Base-by-base conservation (phyloP, 768 basidiomycete species). In the Amanita muscaria region DNA sequence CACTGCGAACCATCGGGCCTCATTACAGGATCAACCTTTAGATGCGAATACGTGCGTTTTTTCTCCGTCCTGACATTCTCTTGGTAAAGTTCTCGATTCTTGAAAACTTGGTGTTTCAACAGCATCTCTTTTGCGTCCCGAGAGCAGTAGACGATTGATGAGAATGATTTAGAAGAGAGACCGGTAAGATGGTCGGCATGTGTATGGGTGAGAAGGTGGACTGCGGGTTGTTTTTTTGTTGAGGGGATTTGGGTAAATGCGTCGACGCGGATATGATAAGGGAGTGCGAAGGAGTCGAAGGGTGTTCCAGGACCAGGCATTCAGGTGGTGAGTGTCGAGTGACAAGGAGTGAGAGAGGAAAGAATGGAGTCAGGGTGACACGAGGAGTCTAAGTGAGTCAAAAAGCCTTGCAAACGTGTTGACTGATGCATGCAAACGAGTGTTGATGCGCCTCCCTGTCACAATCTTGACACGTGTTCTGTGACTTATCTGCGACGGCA, bases 111-210 rank as follows among this genome's bases (percentile, higher is more conserved):
- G 53, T 88, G 80, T 43, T 73, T 69, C 30, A 93, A 63, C 2
- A 97, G 66, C 81, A 96, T 90, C 47, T 82, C 72, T 62, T 91
- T 93, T 12, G 92, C 82, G 59, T 91, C 86, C 4, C 67, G 61
- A 0, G 91, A 89, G 62, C 90, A 93, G 44, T 87, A 62, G 7
- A 96, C 77, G 2, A 66, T 68, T 33, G 78, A 76, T 2, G 74
- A 78, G 56, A 93, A 92, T 0, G 79, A 81, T 47, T 79, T 77
- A 16, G 85, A 75, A 15, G 79, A 72, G 21, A 96, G 71, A 3
- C 93, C 91, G 33, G 63, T 64, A 42, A 90, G 72, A 56, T 96
- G 92, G 62, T 94, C 92, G 0, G 90, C 74, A 63, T 94, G 93
- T 0, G 90, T 87, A 57, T 96, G 91, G 0, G 84, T 80, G 43